Evolutionary conservation across 2,329 filamentous ascomycete genomes (phyloP).

Genomic region (Aureobasidium namibiae): DNA sequence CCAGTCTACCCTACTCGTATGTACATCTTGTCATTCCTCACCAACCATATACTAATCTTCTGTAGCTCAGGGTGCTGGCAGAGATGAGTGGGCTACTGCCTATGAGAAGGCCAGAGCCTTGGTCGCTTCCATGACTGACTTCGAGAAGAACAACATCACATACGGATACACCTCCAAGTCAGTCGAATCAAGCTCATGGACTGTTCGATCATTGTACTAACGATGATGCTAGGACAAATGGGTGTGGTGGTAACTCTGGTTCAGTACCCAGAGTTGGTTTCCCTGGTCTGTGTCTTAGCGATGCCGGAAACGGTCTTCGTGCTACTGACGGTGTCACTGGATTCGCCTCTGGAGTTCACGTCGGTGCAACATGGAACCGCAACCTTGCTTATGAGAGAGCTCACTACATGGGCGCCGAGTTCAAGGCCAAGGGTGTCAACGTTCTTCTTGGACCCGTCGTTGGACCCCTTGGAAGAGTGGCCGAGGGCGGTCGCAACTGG

Average conservation of each 20-base stretch:
- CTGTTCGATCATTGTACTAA: not conserved
- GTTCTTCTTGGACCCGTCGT: slow-evolving; percentile 61
- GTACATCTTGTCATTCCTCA: not conserved
- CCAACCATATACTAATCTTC: not conserved
- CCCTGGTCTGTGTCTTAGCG: slow-evolving; percentile 34
- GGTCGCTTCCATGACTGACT: slow-evolving; percentile 28
- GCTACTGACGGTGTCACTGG: slow-evolving; percentile 35
- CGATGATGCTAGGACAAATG: slow-evolving; percentile 16
- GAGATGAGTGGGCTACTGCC: slow-evolving; percentile 25
- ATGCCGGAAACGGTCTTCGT: slow-evolving; percentile 36
- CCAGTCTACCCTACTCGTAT: slow-evolving; percentile 24
- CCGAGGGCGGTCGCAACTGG: slow-evolving; percentile 61
- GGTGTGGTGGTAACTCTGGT: slow-evolving; percentile 31
- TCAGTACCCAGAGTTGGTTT: slow-evolving; percentile 29
- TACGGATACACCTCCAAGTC: slow-evolving; percentile 20
- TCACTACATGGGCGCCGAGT: slow-evolving; percentile 48
- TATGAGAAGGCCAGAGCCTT: slow-evolving; percentile 25
- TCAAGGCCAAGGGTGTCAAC: slow-evolving; percentile 47
- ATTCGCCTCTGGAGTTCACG: slow-evolving; percentile 33
- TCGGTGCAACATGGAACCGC: slow-evolving; percentile 33
- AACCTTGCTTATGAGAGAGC: slow-evolving; percentile 45
- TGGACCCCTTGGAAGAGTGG: slow-evolving; percentile 62
- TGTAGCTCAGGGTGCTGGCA: slow-evolving; percentile 24
- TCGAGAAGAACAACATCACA: slow-evolving; percentile 31
- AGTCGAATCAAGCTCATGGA: not conserved